A percentile compares a stretch with the other conserved stretches of the same genome.
These are phyloP conservation scores for Capronia epimyces DNA, from an alignment of 2,329 filamentous ascomycete genomes.

Conservation along the genomic window DNA sequence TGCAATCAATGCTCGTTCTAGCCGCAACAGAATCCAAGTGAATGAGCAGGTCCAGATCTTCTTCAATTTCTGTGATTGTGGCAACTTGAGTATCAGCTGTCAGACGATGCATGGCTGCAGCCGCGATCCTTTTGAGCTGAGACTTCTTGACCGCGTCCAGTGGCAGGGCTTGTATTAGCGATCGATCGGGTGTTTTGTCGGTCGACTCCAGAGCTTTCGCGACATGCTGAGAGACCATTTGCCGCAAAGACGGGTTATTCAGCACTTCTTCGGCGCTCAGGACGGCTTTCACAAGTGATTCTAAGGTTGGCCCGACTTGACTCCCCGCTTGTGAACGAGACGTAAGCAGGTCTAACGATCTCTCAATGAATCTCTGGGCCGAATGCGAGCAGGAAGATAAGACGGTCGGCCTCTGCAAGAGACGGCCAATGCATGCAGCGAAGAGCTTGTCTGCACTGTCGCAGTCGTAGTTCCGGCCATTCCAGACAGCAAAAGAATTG, in stretches of 20 bases:
- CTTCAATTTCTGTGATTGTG: not conserved
- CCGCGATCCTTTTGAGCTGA: constrained; percentile 8
- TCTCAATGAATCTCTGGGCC: constrained; percentile 3
- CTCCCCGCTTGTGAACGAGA: not conserved
- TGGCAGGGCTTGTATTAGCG: constrained; percentile 5
- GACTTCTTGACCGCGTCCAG: constrained; percentile 10
- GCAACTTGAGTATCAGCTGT: not conserved
- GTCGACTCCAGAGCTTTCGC: not conserved
- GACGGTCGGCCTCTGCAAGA: constrained; percentile 10
- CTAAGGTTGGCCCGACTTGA: not conserved
- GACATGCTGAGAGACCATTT: constrained; percentile 6
- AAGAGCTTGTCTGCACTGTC: constrained; percentile 5
- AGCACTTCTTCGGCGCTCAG: constrained; percentile 7
- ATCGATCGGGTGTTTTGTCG: not conserved
- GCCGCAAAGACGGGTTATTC: constrained; percentile 6
- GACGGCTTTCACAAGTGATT: constrained; percentile 1
- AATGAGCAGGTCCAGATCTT: constrained; percentile 11
- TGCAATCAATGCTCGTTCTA: constrained; percentile 6
- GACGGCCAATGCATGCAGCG: constrained; percentile 15
- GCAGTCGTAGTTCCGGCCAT: constrained; percentile 10
- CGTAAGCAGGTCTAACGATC: constrained; percentile 1
- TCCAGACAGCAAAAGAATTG: constrained; percentile 4
- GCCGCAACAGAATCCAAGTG: constrained; percentile 6
- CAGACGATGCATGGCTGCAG: constrained; percentile 3
- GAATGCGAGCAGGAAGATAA: constrained; percentile 9